These are phyloP conservation scores for Gonium pectorale DNA, from an alignment of 139 green algal species.

Conservation along the genomic window DNA sequence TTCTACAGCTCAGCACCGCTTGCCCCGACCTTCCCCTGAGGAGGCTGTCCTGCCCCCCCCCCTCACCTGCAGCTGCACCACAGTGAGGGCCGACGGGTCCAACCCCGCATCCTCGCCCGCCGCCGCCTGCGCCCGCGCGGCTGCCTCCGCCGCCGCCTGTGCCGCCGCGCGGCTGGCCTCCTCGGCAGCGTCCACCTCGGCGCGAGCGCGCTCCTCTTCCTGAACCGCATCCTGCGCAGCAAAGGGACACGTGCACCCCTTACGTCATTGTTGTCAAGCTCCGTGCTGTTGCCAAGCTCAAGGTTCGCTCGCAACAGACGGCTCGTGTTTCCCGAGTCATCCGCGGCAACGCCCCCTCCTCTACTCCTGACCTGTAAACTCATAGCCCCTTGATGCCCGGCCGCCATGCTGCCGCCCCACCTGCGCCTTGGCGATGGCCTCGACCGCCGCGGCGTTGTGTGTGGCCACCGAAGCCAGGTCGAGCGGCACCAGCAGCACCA, in stretches of 20 bases:
- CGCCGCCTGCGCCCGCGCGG: constrained; percentile 1
- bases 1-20: too few species aligned
- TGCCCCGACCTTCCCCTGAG: too few species aligned
- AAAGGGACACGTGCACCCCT: too few species aligned
- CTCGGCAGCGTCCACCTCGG: constrained; percentile 41
- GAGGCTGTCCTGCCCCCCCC: background rate
- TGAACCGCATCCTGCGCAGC: constrained; percentile 18
- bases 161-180: background rate
- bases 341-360: too few species aligned
- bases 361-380: too few species aligned
- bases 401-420: background rate
- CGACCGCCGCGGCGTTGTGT: constrained; percentile 37
- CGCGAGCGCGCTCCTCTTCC: constrained; percentile 36
- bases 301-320: too few species aligned
- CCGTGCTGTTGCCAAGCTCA: too few species aligned
- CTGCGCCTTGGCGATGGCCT: constrained; percentile 36
- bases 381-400: background rate
- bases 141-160: constrained; percentile 30
- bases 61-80: constrained; percentile 69
- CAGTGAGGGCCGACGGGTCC: constrained; percentile 54
- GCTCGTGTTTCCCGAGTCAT: too few species aligned
- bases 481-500: constrained; percentile 60
- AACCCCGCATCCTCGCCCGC: constrained; percentile 45
- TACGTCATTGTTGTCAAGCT: too few species aligned
- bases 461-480: constrained; percentile 45